phyloP scores from a whole-genome alignment of 2,329 filamentous ascomycete genomes.

The Fusarium papillatum region DNA sequence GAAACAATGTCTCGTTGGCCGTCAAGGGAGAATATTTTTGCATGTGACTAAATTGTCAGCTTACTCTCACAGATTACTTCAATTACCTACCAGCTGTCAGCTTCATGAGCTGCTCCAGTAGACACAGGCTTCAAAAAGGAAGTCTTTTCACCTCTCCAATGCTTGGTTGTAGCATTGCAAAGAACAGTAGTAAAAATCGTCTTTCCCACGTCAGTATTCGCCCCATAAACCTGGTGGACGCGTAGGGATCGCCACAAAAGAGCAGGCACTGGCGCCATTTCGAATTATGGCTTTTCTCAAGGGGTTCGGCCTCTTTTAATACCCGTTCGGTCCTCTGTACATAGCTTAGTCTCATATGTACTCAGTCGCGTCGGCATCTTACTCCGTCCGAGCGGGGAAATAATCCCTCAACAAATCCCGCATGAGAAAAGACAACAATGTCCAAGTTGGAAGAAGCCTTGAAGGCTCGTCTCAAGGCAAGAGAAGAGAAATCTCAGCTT shows the following conservation, averaged over 20 bases:
- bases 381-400: constrained; percentile 14
- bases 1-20: constrained; percentile 70
- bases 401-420: constrained; percentile 31
- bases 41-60: constrained; percentile 68
- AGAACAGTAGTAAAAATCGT: constrained; percentile 84
- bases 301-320: constrained; percentile 23
- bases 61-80: fast-evolving
- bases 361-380: not conserved
- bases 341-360: too few relatives aligned
- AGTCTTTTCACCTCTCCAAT: constrained; percentile 59
- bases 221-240: constrained; percentile 83
- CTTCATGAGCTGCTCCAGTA: constrained; percentile 77
- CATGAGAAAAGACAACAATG: constrained; percentile 18
- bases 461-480: constrained; percentile 43
- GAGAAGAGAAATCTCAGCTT: constrained; percentile 51
- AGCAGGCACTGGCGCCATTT: constrained; percentile 65
- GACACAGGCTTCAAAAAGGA: constrained; percentile 87
- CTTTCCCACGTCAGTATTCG: constrained; percentile 89
- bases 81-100: constrained; percentile 74
- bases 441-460: constrained; percentile 46
- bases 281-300: not conserved
- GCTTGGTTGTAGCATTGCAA: constrained; percentile 70
- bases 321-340: not conserved
- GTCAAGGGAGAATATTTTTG: constrained; percentile 67
- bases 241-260: constrained; percentile 78